Conservation (phyloP, 2,329 filamentous ascomycete species). For the Fusarium sambucinum region DNA sequence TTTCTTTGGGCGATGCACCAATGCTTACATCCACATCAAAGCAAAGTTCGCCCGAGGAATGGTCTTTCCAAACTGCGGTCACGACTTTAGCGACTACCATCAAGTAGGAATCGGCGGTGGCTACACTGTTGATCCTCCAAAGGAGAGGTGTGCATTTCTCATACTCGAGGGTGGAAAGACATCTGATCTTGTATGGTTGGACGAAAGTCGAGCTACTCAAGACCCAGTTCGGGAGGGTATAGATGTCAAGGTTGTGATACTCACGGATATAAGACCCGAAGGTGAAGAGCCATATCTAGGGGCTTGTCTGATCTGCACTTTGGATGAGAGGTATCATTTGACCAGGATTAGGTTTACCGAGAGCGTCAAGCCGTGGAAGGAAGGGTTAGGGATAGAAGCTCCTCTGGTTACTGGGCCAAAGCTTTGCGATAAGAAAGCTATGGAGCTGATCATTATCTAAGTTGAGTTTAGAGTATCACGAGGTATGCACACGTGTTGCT, state of each 20-base stretch:
- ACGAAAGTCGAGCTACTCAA: neutral
- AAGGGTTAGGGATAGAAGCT: accelerated
- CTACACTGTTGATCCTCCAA: neutral
- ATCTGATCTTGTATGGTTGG: constrained; percentile 9
- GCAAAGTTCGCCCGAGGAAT: neutral
- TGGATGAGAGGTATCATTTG: constrained; percentile 11
- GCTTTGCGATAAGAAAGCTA: neutral
- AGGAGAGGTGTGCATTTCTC: neutral
- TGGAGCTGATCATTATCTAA: neutral
- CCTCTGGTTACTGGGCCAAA: neutral
- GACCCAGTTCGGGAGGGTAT: neutral
- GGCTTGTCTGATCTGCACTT: constrained; percentile 4
- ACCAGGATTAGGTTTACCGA: constrained; percentile 6
- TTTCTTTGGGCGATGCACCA: neutral
- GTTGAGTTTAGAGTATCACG: neutral
- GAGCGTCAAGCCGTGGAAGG: neutral
- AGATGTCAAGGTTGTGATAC: constrained; percentile 1
- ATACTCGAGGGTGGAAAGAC: neutral
- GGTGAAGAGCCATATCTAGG: neutral
- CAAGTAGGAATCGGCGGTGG: accelerated
- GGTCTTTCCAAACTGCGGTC: constrained; percentile 4
- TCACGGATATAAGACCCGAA: neutral
- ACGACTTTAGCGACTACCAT: constrained; percentile 1
- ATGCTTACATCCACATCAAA: constrained; percentile 6
- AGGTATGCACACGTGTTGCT: neutral